Percentiles rank a stretch among this genome's conserved stretches.
Conservation (phyloP, 805 yeast species). For the Hermanozyma aechmeae region DNA sequence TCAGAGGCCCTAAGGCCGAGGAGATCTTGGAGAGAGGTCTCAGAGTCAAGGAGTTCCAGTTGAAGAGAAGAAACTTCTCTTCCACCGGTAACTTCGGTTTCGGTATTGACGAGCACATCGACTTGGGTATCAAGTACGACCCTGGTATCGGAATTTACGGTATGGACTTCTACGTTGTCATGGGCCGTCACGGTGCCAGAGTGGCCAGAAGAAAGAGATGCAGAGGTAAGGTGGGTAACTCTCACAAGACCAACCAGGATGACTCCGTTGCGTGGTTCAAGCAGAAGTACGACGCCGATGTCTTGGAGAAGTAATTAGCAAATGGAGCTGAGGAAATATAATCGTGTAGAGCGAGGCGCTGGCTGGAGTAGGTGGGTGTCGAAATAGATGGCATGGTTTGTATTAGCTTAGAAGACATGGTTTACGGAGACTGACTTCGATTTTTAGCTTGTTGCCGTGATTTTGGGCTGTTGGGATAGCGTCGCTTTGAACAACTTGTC, state of each 20-base stretch:
- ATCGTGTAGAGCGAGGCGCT: too few relatives aligned
- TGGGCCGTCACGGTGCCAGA: constrained; percentile 99
- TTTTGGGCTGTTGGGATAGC: too few relatives aligned
- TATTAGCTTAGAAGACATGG: too few relatives aligned
- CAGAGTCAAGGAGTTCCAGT: constrained; percentile 99
- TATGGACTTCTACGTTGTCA: constrained; percentile 99
- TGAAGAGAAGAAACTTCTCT: constrained; percentile 89
- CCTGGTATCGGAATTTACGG: constrained; percentile 99
- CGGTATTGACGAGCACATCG: constrained; percentile 99
- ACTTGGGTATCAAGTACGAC: constrained; percentile 99
- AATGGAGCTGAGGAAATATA: too few relatives aligned
- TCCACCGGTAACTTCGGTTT: constrained; percentile 99
- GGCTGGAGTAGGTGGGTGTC: too few relatives aligned
- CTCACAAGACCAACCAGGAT: constrained; percentile 86
- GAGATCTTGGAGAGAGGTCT: constrained; percentile 99
- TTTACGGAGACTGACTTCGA: too few relatives aligned
- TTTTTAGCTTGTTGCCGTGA: too few relatives aligned
- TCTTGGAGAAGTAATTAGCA: constrained; percentile 77
- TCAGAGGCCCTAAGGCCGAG: constrained; percentile 98
- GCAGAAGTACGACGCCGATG: constrained; percentile 99
- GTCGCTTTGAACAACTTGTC: too few relatives aligned
- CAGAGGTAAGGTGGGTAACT: constrained; percentile 79
- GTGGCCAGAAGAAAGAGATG: constrained; percentile 98
- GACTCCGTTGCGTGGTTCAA: constrained; percentile 98
- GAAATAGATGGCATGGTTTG: too few relatives aligned